A percentile compares a stretch with the other conserved stretches of the same genome.
Conservation (phyloP, 2,329 filamentous ascomycete species). For the Botrytis cinerea region DNA sequence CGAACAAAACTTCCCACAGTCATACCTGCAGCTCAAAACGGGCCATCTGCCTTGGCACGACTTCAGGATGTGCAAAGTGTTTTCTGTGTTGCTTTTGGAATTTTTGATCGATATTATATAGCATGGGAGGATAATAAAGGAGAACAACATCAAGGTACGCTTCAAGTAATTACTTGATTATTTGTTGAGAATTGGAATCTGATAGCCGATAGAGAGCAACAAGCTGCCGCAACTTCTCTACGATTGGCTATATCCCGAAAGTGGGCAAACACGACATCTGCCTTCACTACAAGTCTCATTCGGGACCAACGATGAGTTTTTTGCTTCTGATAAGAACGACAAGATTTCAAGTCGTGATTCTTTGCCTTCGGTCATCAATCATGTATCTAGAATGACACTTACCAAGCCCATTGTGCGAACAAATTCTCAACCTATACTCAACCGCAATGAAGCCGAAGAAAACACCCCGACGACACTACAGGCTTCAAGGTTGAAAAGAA, state of each 20-base stretch:
- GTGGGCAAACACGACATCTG: not conserved
- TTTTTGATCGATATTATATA: not conserved
- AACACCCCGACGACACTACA: not conserved
- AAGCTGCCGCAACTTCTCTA: not conserved
- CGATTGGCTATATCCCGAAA: not conserved
- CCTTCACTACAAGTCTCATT: not conserved
- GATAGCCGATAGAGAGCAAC: not conserved
- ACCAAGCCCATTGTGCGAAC: not conserved
- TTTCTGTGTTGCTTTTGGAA: slow-evolving; percentile 1
- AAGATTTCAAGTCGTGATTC: not conserved
- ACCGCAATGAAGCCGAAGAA: not conserved
- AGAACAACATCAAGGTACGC: not conserved
- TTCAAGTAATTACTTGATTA: not conserved
- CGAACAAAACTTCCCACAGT: not conserved
- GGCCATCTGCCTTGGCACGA: not conserved
- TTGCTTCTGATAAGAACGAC: not conserved
- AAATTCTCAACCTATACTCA: not conserved
- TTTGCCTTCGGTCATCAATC: not conserved
- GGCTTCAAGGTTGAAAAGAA: not conserved
- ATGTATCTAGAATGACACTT: not conserved
- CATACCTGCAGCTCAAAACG: not conserved
- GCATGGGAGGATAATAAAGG: not conserved
- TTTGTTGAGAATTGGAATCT: not conserved
- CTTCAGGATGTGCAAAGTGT: not conserved
- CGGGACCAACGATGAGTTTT: not conserved